These are phyloP conservation scores for Dactylellina haptotyla DNA, from an alignment of 2,329 filamentous ascomycete genomes.

Conservation along the genomic window DNA sequence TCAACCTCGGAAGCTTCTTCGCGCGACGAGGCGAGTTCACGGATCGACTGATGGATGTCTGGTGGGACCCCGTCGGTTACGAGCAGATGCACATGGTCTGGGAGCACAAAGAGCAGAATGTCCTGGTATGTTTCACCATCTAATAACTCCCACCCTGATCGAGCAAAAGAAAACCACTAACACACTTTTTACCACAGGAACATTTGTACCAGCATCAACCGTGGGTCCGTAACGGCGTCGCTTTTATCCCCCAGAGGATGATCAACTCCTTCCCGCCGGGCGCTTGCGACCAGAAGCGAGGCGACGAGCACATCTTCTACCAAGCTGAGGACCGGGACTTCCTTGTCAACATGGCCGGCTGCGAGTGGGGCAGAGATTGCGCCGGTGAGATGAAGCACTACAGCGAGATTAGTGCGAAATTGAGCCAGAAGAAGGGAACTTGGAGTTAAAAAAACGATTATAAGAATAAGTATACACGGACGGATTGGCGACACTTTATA, in stretches of 20 bases:
- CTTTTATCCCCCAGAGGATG: conserved; percentile 87
- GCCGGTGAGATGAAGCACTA: conserved; percentile 98
- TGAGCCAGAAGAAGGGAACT: conserved; percentile 86
- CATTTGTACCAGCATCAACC: conserved; percentile 90
- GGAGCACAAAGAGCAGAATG: conserved; percentile 99
- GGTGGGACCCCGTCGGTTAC: conserved; percentile 98
- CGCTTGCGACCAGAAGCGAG: conserved; percentile 81
- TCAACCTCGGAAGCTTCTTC: conserved; percentile 97
- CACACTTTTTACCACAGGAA: conserved; percentile 65
- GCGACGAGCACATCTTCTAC: conserved; percentile 85
- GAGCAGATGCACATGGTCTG: conserved; percentile 99
- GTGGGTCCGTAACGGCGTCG: conserved; percentile 88
- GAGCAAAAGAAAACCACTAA: conserved; percentile 15
- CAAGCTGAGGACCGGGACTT: conserved; percentile 86
- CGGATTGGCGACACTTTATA: no score
- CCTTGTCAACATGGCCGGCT: conserved; percentile 97
- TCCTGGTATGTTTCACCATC: conserved; percentile 65
- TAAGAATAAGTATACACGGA: no score
- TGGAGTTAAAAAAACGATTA: conserved; percentile 60
- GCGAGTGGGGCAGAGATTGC: conserved; percentile 95
- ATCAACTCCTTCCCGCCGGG: conserved; percentile 95
- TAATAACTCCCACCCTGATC: neutral
- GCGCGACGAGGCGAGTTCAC: conserved; percentile 86
- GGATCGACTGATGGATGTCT: conserved; percentile 89
- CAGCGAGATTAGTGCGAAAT: conserved; percentile 86